These are phyloP conservation scores for Cutaneotrichosporon curvatum DNA, from an alignment of 1,284 basidiomycete genomes.

Conservation along the genomic window DNA sequence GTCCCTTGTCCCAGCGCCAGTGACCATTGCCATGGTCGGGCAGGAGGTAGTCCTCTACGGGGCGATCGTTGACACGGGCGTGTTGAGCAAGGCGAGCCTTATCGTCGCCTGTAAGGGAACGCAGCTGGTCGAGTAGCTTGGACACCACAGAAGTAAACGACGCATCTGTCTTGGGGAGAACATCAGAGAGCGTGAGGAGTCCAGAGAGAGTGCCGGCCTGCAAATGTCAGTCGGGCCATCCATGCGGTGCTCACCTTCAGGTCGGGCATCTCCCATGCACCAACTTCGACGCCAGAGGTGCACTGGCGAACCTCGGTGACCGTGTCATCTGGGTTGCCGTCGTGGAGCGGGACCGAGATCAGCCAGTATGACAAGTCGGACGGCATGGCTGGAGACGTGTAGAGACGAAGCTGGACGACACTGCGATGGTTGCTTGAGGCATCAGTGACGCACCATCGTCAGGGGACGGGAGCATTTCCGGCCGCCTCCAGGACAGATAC, in stretches of 20 bases:
- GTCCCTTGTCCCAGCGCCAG: slow-evolving; percentile 82
- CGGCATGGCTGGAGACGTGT: slow-evolving; percentile 41
- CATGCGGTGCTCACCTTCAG: slow-evolving; percentile 41
- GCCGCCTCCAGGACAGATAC: no score
- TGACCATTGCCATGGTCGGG: slow-evolving; percentile 16
- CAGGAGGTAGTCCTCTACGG: slow-evolving; percentile 69
- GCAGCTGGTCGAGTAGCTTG: slow-evolving; percentile 90
- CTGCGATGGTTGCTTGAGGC: no score
- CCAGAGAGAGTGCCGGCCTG: slow-evolving; percentile 91
- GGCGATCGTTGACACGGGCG: slow-evolving; percentile 64
- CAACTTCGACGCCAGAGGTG: slow-evolving; percentile 40
- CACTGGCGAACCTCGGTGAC: slow-evolving; percentile 45
- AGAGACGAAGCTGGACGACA: no score
- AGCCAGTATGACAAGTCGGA: slow-evolving; percentile 53
- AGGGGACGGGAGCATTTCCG: no score
- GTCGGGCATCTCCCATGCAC: slow-evolving; percentile 43
- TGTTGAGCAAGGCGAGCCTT: slow-evolving; percentile 74
- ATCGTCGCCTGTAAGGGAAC: slow-evolving; percentile 85
- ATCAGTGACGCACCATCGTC: no score
- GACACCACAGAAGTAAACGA: slow-evolving; percentile 79
- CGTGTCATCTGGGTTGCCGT: slow-evolving; percentile 49
- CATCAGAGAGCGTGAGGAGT: slow-evolving; percentile 83
- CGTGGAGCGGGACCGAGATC: slow-evolving; percentile 50
- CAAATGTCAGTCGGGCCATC: not conserved
- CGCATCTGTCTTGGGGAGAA: slow-evolving; percentile 84